These are phyloP conservation scores for Alternaria rosae DNA, from an alignment of 2,329 filamentous ascomycete species.

Conservation along the genomic window DNA sequence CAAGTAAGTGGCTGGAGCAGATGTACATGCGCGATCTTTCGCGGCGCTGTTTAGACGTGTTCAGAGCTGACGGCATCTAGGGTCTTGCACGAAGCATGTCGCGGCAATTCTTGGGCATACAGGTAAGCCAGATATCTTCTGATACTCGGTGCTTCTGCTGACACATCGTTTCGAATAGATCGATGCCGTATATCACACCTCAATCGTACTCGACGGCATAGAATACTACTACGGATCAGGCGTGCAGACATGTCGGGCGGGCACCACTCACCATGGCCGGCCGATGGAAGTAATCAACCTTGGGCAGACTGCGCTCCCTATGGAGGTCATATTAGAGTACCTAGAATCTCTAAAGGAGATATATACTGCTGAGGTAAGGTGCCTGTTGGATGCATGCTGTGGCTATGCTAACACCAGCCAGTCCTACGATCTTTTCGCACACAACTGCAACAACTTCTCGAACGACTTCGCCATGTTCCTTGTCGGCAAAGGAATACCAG, in stretches of 20 bases:
- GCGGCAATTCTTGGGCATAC: constrained; percentile 66
- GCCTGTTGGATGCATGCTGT: no score
- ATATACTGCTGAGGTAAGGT: constrained; percentile 79
- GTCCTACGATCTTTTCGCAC: constrained; percentile 62
- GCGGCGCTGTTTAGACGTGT: neutral
- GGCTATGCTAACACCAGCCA: neutral
- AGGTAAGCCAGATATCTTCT: constrained; percentile 36
- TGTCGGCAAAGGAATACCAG: constrained; percentile 85
- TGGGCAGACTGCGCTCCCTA: constrained; percentile 78
- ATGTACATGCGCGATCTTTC: neutral
- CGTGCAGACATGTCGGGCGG: constrained; percentile 81
- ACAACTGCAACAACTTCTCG: constrained; percentile 98
- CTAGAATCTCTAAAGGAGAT: constrained; percentile 81
- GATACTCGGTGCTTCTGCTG: neutral
- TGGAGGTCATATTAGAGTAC: constrained; percentile 86
- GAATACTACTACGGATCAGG: constrained; percentile 93
- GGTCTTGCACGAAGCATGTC: constrained; percentile 65
- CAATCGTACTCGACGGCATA: constrained; percentile 80
- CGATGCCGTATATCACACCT: constrained; percentile 95
- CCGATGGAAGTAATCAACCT: constrained; percentile 79
- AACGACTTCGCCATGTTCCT: constrained; percentile 92
- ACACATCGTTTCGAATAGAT: constrained; percentile 55
- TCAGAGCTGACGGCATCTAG: constrained; percentile 40
- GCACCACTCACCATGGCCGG: constrained; percentile 83
- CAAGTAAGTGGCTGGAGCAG: constrained; percentile 34